phyloP scores from a whole-genome alignment of 805 yeast genomes.

The Candida saitoana region DNA sequence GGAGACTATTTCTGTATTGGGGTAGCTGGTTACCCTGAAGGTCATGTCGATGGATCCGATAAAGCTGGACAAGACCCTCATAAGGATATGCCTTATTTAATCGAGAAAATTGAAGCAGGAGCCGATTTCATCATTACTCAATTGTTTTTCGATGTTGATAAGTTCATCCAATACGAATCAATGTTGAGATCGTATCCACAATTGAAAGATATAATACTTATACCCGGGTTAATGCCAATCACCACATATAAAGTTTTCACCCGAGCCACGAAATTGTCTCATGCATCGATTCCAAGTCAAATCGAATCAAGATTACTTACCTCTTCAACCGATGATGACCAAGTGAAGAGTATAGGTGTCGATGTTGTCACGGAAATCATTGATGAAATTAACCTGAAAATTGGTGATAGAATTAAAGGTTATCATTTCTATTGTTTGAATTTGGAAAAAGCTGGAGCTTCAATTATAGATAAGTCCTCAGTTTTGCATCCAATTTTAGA shows the following conservation, averaged over 20 bases:
- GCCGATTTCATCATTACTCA: constrained; percentile 93
- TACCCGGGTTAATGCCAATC: constrained; percentile 91
- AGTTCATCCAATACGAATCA: constrained; percentile 64
- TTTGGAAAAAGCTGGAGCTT: constrained; percentile 87
- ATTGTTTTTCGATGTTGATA: constrained; percentile 81
- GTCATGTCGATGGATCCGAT: constrained; percentile 87
- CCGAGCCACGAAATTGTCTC: constrained; percentile 84
- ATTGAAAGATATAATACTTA: constrained; percentile 50
- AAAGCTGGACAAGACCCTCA: constrained; percentile 57
- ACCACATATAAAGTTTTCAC: constrained; percentile 78
- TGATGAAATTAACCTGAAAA: constrained; percentile 47
- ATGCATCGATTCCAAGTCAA: constrained; percentile 70
- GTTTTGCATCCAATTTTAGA: constrained; percentile 46
- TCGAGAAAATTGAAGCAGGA: constrained; percentile 87
- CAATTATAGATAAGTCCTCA: constrained; percentile 63
- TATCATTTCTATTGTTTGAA: constrained; percentile 92
- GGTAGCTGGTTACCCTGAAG: constrained; percentile 98
- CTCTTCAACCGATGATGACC: constrained; percentile 62
- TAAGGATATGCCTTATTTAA: constrained; percentile 72
- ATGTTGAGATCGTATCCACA: constrained; percentile 40
- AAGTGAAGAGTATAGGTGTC: constrained; percentile 81
- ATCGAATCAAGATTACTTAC: constrained; percentile 54
- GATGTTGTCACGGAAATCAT: constrained; percentile 63
- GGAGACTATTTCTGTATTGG: constrained; percentile 89
- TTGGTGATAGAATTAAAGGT: constrained; percentile 63